Conservation (phyloP, 139 green algal genomes). For the Tetradesmus obliquus region DNA sequence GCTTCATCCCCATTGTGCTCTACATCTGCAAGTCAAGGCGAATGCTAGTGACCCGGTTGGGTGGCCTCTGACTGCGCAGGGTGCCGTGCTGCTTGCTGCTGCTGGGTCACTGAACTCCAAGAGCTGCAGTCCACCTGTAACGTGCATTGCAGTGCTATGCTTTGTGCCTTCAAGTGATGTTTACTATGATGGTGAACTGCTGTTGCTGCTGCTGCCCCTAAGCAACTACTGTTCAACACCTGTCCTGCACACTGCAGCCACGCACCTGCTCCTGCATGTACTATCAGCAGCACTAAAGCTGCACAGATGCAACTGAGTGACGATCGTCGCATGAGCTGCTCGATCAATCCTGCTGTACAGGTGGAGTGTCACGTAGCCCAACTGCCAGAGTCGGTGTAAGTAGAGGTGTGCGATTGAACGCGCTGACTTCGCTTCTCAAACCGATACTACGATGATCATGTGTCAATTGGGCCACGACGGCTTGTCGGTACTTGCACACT, state of each 20-base stretch:
- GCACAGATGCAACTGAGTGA: not conserved
- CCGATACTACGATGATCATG: too few relatives aligned
- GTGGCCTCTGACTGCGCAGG: not conserved
- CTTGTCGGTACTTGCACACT: too few relatives aligned
- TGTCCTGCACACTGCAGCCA: not conserved
- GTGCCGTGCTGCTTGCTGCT: not conserved
- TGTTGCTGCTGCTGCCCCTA: not conserved
- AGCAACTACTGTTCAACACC: not conserved
- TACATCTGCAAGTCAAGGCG: not conserved
- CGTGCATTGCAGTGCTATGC: not conserved
- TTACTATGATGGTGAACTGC: not conserved
- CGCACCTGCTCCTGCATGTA: not conserved
- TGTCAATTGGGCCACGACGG: too few relatives aligned
- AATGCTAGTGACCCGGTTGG: not conserved
- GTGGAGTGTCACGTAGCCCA: not conserved
- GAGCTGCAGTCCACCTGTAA: not conserved
- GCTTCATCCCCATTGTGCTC: conserved; percentile 8
- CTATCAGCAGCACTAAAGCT: not conserved
- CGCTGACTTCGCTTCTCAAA: too few relatives aligned
- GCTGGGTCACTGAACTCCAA: too few relatives aligned
- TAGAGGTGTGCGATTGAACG: not conserved
- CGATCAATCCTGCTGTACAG: not conserved
- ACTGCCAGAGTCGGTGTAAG: not conserved
- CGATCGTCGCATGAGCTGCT: not conserved
- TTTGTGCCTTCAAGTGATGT: too few relatives aligned